A percentile compares a stretch with the other conserved stretches of the same genome.
phyloP scores from a whole-genome alignment of 495 filamentous ascomycete genomes.

The Lepraria neglecta region DNA sequence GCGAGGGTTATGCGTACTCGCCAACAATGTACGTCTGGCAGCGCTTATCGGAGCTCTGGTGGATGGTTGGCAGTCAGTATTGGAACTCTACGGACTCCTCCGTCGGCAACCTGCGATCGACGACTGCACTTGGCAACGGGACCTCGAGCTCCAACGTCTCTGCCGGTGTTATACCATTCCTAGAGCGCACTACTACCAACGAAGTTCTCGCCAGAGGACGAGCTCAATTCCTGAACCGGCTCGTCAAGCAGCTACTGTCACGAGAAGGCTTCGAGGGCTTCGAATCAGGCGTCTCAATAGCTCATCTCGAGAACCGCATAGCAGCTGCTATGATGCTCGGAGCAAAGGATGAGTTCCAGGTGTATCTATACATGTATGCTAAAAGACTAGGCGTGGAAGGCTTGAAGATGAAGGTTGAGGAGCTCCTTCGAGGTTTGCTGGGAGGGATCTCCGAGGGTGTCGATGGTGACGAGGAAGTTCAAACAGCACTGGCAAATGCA shows the following conservation, averaged over 20 bases:
- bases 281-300: constrained; percentile 83
- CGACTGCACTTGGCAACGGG: constrained; percentile 49
- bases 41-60: constrained; percentile 89
- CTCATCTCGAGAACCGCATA: constrained; percentile 91
- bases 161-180: constrained; percentile 81
- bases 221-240: constrained; percentile 77
- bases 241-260: constrained; percentile 77
- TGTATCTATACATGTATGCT: constrained; percentile 92
- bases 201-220: constrained; percentile 88
- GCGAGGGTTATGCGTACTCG: constrained; percentile 87
- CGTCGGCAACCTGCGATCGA: constrained; percentile 67
- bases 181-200: constrained; percentile 90
- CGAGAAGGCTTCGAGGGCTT: constrained; percentile 89
- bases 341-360: constrained; percentile 79
- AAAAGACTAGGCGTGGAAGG: constrained; percentile 92
- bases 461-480: constrained; percentile 32
- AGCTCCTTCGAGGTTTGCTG: constrained; percentile 71
- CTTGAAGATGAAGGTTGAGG: constrained; percentile 78
- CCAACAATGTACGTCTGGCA: constrained; percentile 85
- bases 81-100: constrained; percentile 94
- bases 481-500: constrained; percentile 46
- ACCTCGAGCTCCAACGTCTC: constrained; percentile 61
- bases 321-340: constrained; percentile 81
- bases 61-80: constrained; percentile 95
- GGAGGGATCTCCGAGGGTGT: constrained; percentile 60